Evolutionary conservation across 148 eudicot species (phyloP).

Genomic region (Rhododendron griersonianum): DNA sequence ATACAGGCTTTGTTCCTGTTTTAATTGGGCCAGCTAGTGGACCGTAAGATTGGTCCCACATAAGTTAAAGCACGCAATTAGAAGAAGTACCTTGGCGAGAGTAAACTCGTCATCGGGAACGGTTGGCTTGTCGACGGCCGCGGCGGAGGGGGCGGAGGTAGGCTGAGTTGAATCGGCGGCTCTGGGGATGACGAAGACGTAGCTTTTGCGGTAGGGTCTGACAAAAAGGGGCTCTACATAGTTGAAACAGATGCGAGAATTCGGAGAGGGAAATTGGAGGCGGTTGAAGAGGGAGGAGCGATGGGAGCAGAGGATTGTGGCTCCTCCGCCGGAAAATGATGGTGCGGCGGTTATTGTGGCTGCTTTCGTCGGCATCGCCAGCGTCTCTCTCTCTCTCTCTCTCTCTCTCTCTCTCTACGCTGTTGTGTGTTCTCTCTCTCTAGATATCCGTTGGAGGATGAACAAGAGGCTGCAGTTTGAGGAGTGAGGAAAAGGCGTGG

Average conservation of each 20-base stretch:
- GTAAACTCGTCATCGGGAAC: slow-evolving; percentile 66
- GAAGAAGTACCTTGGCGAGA: slow-evolving; percentile 50
- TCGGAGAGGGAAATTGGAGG: neutral
- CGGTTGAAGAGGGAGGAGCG: slow-evolving; percentile 21
- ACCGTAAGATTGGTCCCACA: neutral
- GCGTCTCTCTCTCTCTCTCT: neutral
- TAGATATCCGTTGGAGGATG: slow-evolving; percentile 12
- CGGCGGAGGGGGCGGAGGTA: slow-evolving; percentile 13
- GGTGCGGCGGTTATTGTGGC: slow-evolving; percentile 1
- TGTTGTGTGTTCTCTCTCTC: neutral
- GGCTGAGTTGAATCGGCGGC: slow-evolving; percentile 75
- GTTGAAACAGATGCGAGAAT: slow-evolving; percentile 5
- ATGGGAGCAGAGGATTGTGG: slow-evolving; percentile 26
- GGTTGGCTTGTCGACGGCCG: slow-evolving; percentile 34
- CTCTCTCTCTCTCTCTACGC: neutral
- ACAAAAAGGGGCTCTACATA: slow-evolving; percentile 15
- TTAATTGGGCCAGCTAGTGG: neutral
- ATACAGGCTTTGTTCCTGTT: neutral
- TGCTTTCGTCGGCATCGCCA: slow-evolving; percentile 1
- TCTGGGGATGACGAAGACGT: slow-evolving; percentile 22
- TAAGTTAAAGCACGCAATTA: neutral
- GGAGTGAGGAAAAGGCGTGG: neutral
- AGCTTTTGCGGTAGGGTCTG: slow-evolving; percentile 14
- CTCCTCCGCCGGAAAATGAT: slow-evolving; percentile 11
- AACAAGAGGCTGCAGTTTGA: slow-evolving; percentile 20